Base-by-base conservation (phyloP, 441 rosid genomes). In the Jatropha multifida region DNA sequence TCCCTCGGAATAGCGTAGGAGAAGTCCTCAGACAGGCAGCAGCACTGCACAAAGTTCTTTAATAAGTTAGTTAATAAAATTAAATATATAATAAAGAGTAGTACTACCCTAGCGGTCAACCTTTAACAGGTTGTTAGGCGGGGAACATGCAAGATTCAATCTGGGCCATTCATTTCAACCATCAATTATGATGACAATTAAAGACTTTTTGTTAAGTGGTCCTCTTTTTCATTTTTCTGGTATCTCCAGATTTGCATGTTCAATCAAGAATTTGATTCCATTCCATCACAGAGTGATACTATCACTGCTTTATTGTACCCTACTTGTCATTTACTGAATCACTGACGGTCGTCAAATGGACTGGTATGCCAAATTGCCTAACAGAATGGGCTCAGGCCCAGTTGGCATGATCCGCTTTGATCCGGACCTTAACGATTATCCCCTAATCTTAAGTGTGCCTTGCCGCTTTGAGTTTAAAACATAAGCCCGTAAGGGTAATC, bases 61-160 rank as follows among this genome's bases (percentile, higher is more conserved):
- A 77, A 68, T 78, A 76, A 77, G 78, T 79, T 58, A 55, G 81
- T 78, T 79, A 85, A 66, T 72, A 64, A 52, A 62, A 76, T 64
- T 76, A 65, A 72, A 68, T 68, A 73, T 27, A 15, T 26, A 76
- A 15, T 26, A 76, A 48, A 15, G 46, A 13, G 65, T 27, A 17
- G 44, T 3, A 18, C 32, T 32, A 32, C 32, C 32, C 32, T 32
- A 42, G 9, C 66, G 60, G 84, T 79, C 86, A 79, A 81, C 82
- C 59, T 79, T 38, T 66, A 62, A 52, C 62, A 81, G 78, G 70
- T 71, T 78, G 83, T 85, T 68, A 12, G 74, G 68, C 63, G 77
- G 74, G 83, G 5, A 68, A 52, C 79, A 79, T 46, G 1, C 67
- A 67, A 62, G 60, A 69, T 74, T 49, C 42, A 72, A 82, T 84